phyloP scores from a whole-genome alignment of 108 stramenopile genomes.

The Cyclotella choctawhatcheeana region DNA sequence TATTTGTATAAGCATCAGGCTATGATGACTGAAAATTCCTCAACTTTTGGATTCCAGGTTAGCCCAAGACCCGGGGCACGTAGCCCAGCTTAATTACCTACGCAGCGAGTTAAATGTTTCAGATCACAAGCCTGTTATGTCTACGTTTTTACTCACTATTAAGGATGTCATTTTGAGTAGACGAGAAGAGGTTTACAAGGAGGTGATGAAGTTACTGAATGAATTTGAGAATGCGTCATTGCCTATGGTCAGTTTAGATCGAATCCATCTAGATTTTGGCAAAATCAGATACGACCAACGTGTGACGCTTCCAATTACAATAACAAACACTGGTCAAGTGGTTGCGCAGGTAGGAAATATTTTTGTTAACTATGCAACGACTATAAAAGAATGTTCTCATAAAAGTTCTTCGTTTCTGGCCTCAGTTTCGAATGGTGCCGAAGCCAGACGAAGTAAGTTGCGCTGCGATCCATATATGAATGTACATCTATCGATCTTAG shows the following conservation, averaged over 20 bases:
- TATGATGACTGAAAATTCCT: too few species aligned
- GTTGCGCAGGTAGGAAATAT: too few species aligned
- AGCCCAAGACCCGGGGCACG: conserved; percentile 81
- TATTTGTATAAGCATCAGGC: not conserved
- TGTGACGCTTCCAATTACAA: conserved; percentile 65
- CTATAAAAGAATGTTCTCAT: too few species aligned
- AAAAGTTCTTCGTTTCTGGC: too few species aligned
- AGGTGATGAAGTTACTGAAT: conserved; percentile 81
- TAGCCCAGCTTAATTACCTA: conserved; percentile 82
- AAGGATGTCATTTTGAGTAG: conserved; percentile 78
- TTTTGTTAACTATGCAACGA: too few species aligned
- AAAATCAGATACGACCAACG: conserved; percentile 72
- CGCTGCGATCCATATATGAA: not conserved
- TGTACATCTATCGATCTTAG: not conserved
- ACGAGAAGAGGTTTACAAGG: conserved; percentile 79
- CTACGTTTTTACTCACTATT: conserved; percentile 78
- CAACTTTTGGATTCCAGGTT: conserved; percentile 14
- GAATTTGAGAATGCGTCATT: conserved; percentile 85
- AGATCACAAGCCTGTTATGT: conserved; percentile 99
- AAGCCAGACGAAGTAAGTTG: conserved; percentile 89
- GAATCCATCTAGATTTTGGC: conserved; percentile 80
- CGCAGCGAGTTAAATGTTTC: conserved; percentile 86
- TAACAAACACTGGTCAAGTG: conserved; percentile 90
- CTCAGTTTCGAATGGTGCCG: conserved; percentile 90
- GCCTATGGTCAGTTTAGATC: conserved; percentile 87